These are phyloP conservation scores for Psidium friedrichsthalianum DNA, from an alignment of 345 rosid genomes.

Conservation along the genomic window DNA sequence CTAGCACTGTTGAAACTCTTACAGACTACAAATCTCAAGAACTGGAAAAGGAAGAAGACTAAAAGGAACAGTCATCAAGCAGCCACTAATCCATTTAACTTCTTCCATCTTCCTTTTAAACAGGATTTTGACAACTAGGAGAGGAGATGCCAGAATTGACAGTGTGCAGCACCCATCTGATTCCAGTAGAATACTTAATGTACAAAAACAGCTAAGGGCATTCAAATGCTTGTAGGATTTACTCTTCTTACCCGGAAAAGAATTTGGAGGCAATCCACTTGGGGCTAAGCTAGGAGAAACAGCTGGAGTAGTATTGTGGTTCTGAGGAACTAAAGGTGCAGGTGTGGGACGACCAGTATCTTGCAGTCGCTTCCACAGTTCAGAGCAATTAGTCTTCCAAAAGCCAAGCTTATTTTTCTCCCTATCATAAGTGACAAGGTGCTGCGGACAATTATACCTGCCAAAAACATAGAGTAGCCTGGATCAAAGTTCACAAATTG, in stretches of 20 bases:
- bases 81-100: not conserved
- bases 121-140: not conserved
- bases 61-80: not conserved
- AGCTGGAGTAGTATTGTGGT: conserved; percentile 19
- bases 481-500: not conserved
- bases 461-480: not conserved
- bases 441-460: conserved; percentile 85
- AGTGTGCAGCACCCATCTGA: not conserved
- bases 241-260: conserved; percentile 26
- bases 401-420: conserved; percentile 77
- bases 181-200: not conserved
- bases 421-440: conserved; percentile 93
- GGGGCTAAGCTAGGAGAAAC: conserved; percentile 28
- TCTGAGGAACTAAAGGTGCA: conserved; percentile 9
- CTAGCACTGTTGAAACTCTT: not conserved
- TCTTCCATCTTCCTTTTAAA: not conserved
- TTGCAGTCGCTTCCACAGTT: conserved; percentile 61
- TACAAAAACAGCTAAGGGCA: not conserved
- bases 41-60: not conserved
- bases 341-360: conserved; percentile 25
- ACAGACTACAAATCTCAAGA: not conserved
- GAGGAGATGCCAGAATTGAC: not conserved
- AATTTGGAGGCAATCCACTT: conserved; percentile 9
- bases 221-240: not conserved
- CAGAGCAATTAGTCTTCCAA: conserved; percentile 98